These are phyloP conservation scores for Ophiobolus disseminans DNA, from an alignment of 2,329 filamentous ascomycete species.

Conservation along the genomic window DNA sequence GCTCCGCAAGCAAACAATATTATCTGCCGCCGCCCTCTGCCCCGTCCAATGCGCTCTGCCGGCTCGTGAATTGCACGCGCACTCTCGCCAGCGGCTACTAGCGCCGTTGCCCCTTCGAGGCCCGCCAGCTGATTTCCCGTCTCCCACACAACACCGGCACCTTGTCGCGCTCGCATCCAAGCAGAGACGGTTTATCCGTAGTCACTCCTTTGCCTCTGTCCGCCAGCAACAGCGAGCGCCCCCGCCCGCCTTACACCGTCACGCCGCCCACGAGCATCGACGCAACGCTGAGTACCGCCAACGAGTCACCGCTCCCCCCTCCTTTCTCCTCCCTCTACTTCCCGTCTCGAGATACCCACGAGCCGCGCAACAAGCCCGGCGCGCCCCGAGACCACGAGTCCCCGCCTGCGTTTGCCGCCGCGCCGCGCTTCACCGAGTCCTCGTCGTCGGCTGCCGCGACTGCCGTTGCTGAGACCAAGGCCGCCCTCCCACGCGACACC, in stretches of 20 bases:
- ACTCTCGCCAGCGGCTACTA: conserved; percentile 34
- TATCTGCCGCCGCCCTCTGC: conserved; percentile 19
- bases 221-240: conserved; percentile 32
- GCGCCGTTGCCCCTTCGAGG: conserved; percentile 37
- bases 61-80: conserved; percentile 32
- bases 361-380: conserved; percentile 56
- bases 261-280: conserved; percentile 46
- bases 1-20: conserved; percentile 19
- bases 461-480: conserved; percentile 76
- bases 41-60: conserved; percentile 34
- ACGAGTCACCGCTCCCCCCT: conserved; percentile 64
- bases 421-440: conserved; percentile 59
- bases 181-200: conserved; percentile 54
- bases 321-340: conserved; percentile 71
- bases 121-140: conserved; percentile 25
- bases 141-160: conserved; percentile 46
- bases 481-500: conserved; percentile 79
- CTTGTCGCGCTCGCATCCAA: conserved; percentile 54
- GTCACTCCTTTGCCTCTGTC: conserved; percentile 50
- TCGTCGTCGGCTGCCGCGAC: conserved; percentile 52
- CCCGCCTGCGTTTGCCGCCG: conserved; percentile 60
- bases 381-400: conserved; percentile 45
- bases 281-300: conserved; percentile 51
- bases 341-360: conserved; percentile 54
- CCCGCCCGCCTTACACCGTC: conserved; percentile 37